These are phyloP conservation scores for Phoma sp. DNA, from an alignment of 2,329 filamentous ascomycete species.

Conservation along the genomic window DNA sequence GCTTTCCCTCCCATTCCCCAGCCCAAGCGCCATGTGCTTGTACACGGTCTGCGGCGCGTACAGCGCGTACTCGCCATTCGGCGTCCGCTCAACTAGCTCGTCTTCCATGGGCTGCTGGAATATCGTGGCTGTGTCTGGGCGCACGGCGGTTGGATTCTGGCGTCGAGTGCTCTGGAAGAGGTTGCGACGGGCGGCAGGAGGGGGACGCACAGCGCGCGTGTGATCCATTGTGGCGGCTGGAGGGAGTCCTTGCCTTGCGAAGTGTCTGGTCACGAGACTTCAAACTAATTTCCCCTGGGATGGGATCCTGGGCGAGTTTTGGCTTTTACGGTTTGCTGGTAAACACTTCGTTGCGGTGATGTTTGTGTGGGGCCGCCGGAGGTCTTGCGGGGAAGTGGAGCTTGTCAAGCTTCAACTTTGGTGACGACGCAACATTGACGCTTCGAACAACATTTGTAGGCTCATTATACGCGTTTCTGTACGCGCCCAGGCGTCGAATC, in stretches of 20 bases:
- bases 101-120: conserved; percentile 33
- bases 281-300: too few relatives aligned
- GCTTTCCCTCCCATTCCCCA: conserved; percentile 23
- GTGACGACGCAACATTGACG: not conserved
- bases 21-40: conserved; percentile 31
- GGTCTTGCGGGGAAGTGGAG: conserved; percentile 24
- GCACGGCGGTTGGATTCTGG: conserved; percentile 30
- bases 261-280: not conserved
- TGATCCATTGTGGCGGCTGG: conserved; percentile 13
- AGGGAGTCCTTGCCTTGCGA: not conserved
- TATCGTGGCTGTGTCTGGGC: conserved; percentile 29
- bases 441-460: not conserved
- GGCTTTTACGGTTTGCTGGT: not conserved
- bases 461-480: not conserved
- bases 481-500: not conserved
- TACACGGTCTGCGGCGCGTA: conserved; percentile 35
- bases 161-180: conserved; percentile 38
- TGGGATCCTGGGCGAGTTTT: not conserved
- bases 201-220: conserved; percentile 36
- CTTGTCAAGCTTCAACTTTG: conserved; percentile 13
- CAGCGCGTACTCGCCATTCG: conserved; percentile 57
- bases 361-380: conserved; percentile 24
- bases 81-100: conserved; percentile 60
- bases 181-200: conserved; percentile 37
- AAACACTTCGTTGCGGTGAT: conserved; percentile 1